Evolutionary conservation across 768 basidiomycete genomes (phyloP).

Genomic region (Lentinus tigrinus): DNA sequence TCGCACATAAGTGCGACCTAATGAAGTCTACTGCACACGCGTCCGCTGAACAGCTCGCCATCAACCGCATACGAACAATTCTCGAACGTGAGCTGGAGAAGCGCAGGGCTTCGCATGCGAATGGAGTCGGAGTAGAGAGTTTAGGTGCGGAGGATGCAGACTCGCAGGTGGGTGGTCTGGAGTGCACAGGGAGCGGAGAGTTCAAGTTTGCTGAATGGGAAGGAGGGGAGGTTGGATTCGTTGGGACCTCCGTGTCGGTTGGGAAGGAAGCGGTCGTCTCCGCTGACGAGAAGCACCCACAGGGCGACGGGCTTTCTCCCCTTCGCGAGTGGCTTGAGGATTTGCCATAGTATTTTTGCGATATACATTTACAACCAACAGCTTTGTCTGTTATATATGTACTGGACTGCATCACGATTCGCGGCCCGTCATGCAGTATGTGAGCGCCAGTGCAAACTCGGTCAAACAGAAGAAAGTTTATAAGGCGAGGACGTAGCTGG

Average conservation of each 20-base stretch:
- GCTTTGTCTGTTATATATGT: too few relatives aligned
- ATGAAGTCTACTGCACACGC: slow-evolving; percentile 49
- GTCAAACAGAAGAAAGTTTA: slow-evolving; percentile 9
- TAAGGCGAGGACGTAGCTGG: slow-evolving; percentile 9
- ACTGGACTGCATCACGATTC: too few relatives aligned
- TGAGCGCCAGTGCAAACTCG: slow-evolving; percentile 10
- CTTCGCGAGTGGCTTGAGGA: slow-evolving; percentile 52
- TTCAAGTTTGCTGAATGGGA: slow-evolving; percentile 86
- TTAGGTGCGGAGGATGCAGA: slow-evolving; percentile 64
- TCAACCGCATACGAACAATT: slow-evolving; percentile 70
- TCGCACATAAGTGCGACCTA: slow-evolving; percentile 78
- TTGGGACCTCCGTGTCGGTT: slow-evolving; percentile 53
- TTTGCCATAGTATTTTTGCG: slow-evolving; percentile 35
- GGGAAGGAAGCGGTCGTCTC: slow-evolving; percentile 24
- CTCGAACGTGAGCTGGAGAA: slow-evolving; percentile 86
- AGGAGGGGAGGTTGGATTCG: slow-evolving; percentile 72
- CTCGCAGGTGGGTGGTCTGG: slow-evolving; percentile 71
- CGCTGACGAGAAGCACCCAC: slow-evolving; percentile 34
- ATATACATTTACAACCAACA: too few relatives aligned
- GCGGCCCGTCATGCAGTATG: too few relatives aligned
- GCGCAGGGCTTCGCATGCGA: slow-evolving; percentile 59
- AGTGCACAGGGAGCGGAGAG: slow-evolving; percentile 53
- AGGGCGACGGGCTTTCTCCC: slow-evolving; percentile 38
- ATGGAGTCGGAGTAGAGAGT: slow-evolving; percentile 69
- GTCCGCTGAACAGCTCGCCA: slow-evolving; percentile 47